Conservation (phyloP, 768 basidiomycete genomes). For the Podaxis pistillaris region DNA sequence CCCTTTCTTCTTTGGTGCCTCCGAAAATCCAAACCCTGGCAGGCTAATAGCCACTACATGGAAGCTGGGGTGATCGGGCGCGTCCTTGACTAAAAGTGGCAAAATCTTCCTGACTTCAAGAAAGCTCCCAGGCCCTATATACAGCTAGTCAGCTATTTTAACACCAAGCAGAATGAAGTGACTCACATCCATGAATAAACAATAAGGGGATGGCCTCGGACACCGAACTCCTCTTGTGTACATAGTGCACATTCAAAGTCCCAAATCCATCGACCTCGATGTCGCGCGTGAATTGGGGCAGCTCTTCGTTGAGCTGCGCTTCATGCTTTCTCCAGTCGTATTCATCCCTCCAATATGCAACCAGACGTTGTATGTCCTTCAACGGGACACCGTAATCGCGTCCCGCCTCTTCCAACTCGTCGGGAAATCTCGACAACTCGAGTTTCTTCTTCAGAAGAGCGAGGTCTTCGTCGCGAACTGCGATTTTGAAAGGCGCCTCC, state of each 20-base stretch:
- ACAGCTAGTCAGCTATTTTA: neutral
- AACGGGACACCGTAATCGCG: constrained; percentile 48
- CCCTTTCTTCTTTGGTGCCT: constrained; percentile 48
- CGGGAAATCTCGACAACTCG: constrained; percentile 36
- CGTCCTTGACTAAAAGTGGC: constrained; percentile 44
- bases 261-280: constrained; percentile 47
- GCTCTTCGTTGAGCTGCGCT: constrained; percentile 41
- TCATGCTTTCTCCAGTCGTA: constrained; percentile 57
- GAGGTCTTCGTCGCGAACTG: constrained; percentile 35
- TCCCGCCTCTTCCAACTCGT: constrained; percentile 37
- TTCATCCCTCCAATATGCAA: constrained; percentile 42
- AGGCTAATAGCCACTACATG: constrained; percentile 64
- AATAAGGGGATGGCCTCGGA: constrained; percentile 40
- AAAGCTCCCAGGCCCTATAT: constrained; percentile 60
- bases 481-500: constrained; percentile 38
- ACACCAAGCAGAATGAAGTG: neutral
- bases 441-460: constrained; percentile 38
- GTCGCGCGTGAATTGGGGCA: constrained; percentile 56
- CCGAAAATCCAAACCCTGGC: constrained; percentile 64
- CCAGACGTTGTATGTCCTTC: constrained; percentile 43
- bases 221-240: constrained; percentile 47
- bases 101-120: constrained; percentile 58
- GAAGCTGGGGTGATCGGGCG: constrained; percentile 48
- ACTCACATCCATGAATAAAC: constrained; percentile 52
- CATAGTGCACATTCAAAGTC: constrained; percentile 47